Percentiles rank a stretch among this genome's conserved stretches.
Conservation (phyloP, 1,139 yeast species). For the Yamadazyma diospyri region DNA sequence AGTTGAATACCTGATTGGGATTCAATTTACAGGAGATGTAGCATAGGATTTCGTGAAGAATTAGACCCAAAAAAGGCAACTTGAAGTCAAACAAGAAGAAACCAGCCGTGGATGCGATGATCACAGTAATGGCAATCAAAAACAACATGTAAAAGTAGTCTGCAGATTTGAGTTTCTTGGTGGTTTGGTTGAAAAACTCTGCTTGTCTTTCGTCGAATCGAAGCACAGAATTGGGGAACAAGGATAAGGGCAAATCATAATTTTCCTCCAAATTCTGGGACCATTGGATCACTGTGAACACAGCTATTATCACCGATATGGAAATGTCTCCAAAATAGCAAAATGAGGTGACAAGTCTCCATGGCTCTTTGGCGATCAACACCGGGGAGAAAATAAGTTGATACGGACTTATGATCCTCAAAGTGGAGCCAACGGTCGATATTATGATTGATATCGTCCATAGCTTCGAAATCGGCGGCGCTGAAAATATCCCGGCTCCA, state of each 20-base stretch:
- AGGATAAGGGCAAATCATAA: conserved; percentile 12
- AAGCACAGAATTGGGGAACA: conserved; percentile 19
- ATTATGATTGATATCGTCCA: conserved; percentile 25
- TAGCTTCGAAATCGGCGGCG: conserved; percentile 33
- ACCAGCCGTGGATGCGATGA: conserved; percentile 4
- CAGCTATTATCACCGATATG: conserved; percentile 9
- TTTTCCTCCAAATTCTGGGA: conserved; percentile 19
- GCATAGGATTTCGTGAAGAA: conserved; percentile 24
- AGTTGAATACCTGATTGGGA: conserved; percentile 23
- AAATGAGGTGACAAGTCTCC: conserved; percentile 38
- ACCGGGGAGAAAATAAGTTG: conserved; percentile 23
- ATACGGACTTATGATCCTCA: conserved; percentile 9
- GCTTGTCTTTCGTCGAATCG: conserved; percentile 18
- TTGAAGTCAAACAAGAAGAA: conserved; percentile 4
- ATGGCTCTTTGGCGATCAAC: conserved; percentile 25
- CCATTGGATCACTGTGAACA: conserved; percentile 14
- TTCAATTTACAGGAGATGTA: conserved; percentile 29
- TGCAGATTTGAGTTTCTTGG: conserved; percentile 13
- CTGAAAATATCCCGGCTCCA: conserved; percentile 7
- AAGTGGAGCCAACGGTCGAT: conserved; percentile 16
- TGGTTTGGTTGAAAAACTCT: conserved; percentile 12
- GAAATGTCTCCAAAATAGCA: conserved; percentile 28
- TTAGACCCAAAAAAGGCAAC: conserved; percentile 17
- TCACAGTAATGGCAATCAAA: conserved; percentile 7
- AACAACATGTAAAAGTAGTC: conserved; percentile 34